phyloP scores from a whole-genome alignment of 2,329 filamentous ascomycete species.

The Colletotrichum tropicicola region DNA sequence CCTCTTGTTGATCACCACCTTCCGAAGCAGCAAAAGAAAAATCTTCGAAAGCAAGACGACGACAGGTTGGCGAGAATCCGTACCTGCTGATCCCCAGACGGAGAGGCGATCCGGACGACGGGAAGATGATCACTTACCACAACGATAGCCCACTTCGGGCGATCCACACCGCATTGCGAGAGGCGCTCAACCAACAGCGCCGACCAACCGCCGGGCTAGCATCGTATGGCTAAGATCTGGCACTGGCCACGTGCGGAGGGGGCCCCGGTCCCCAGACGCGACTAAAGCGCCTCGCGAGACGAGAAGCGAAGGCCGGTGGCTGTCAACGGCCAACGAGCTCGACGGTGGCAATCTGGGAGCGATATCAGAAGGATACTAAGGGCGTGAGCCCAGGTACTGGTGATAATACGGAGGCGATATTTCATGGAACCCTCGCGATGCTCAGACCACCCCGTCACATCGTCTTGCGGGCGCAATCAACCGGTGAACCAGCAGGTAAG shows the following conservation, averaged over 20 bases:
- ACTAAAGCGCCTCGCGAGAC: background rate
- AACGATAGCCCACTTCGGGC: background rate
- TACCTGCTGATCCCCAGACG: slow-evolving; percentile 6
- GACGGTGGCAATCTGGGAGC: slow-evolving; percentile 8
- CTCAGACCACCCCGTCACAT: background rate
- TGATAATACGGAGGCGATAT: background rate
- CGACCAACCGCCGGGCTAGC: background rate
- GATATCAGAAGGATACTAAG: background rate
- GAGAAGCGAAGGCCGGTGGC: background rate
- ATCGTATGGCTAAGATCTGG: slow-evolving; percentile 1
- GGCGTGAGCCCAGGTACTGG: background rate
- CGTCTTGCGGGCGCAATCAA: background rate
- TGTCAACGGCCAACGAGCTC: background rate
- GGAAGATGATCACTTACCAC: slow-evolving; percentile 12
- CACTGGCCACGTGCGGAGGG: slow-evolving; percentile 2
- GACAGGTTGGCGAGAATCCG: background rate
- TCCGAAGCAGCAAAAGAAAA: background rate
- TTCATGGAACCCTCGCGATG: background rate
- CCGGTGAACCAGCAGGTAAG: background rate
- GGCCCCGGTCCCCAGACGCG: background rate
- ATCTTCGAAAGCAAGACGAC: background rate
- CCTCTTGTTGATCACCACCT: background rate
- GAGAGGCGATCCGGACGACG: slow-evolving; percentile 17
- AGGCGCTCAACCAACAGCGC: background rate
- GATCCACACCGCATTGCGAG: background rate